Evolutionary conservation across 1,284 basidiomycete species (phyloP).

Genomic region (Tilletia walkeri): DNA sequence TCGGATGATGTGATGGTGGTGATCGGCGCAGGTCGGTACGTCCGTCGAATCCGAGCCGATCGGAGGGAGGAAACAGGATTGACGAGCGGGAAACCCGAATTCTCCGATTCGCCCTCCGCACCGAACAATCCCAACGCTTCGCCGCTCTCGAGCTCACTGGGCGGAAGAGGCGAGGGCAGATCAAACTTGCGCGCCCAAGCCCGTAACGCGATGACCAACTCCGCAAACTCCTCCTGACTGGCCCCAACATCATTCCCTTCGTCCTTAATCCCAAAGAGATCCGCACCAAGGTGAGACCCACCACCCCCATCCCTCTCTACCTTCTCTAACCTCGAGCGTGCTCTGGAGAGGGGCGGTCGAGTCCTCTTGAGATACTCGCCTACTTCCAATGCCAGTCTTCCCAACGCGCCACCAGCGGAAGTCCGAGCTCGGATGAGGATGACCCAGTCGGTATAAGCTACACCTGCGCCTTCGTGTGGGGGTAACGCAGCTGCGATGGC

Average conservation of each 20-base stretch:
- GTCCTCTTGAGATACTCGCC: conserved; percentile 14
- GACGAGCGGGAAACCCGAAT: neutral
- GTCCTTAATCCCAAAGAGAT: neutral
- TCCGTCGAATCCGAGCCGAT: conserved; percentile 3
- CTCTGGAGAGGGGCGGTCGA: neutral
- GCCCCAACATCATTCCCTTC: neutral
- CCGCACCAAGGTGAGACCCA: neutral
- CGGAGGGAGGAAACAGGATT: conserved; percentile 9
- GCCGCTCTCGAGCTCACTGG: too few species aligned
- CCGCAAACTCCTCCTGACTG: conserved; percentile 11
- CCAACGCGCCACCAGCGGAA: conserved; percentile 3
- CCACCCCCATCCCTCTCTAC: too few species aligned
- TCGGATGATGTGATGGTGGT: neutral
- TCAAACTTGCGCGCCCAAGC: neutral
- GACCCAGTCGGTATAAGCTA: conserved; percentile 13
- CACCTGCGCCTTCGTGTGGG: conserved; percentile 11
- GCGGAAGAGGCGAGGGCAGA: neutral
- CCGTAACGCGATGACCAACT: neutral
- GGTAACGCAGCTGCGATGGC: conserved; percentile 16
- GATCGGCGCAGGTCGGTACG: conserved; percentile 5
- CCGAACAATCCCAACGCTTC: too few species aligned
- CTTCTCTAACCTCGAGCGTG: neutral
- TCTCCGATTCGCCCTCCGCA: neutral
- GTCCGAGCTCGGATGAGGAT: conserved; percentile 4
- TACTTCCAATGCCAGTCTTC: neutral